Evolutionary conservation across 2,329 filamentous ascomycete genomes (phyloP).

Genomic region (Xenoacremonium recifei): DNA sequence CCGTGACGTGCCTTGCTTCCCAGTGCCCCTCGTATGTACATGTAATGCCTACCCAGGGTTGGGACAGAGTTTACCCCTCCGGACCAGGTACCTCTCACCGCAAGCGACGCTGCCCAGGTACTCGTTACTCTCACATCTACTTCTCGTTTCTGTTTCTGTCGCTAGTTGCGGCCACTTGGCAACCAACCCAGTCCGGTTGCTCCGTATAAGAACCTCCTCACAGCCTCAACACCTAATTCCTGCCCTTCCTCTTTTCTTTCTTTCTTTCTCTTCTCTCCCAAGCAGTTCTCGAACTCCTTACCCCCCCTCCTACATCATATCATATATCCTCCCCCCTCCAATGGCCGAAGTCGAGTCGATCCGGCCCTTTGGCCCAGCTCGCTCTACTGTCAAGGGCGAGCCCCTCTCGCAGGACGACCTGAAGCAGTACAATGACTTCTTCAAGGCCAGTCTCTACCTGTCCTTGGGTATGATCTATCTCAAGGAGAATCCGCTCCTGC

Average conservation of each 20-base stretch:
- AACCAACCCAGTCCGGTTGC: conserved; percentile 1
- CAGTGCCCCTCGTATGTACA: too few species aligned
- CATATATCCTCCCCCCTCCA: conserved; percentile 16
- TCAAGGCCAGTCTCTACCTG: conserved; percentile 72
- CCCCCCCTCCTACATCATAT: conserved; percentile 6
- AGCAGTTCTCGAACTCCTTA: conserved; percentile 17
- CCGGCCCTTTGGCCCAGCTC: conserved; percentile 62
- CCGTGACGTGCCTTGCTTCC: neutral
- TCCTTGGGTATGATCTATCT: conserved; percentile 81
- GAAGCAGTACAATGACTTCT: conserved; percentile 68
- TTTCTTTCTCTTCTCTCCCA: conserved; percentile 20
- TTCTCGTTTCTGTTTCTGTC: neutral
- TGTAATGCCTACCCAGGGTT: too few species aligned
- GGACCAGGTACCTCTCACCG: too few species aligned
- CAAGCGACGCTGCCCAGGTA: too few species aligned
- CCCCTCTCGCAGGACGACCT: conserved; percentile 67
- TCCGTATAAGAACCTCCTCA: conserved; percentile 23
- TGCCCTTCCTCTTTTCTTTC: conserved; percentile 8
- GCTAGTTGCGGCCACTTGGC: neutral
- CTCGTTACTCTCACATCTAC: too few species aligned
- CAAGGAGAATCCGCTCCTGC: conserved; percentile 69
- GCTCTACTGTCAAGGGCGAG: conserved; percentile 60
- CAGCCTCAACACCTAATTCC: conserved; percentile 5
- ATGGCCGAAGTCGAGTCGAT: conserved; percentile 53
- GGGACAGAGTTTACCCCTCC: too few species aligned